Base-by-base conservation (phyloP, 1,284 basidiomycete genomes). In the Rhizopogon parksii region DNA sequence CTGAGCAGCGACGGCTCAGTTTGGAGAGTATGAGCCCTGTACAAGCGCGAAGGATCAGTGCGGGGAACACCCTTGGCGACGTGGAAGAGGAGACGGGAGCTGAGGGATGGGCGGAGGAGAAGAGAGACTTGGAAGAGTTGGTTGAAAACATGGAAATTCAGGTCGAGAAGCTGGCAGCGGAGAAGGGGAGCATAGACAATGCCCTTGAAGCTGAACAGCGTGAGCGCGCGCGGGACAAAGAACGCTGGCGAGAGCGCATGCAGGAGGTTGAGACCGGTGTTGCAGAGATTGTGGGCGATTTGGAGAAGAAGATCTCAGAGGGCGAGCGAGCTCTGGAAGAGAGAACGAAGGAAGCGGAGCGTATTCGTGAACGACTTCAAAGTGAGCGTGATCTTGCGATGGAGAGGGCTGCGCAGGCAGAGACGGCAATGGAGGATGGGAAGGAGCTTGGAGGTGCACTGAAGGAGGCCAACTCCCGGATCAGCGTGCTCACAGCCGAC, bases 221-320 rank as follows among this genome's bases (percentile, higher is more conserved):
- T n/a, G 82, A 77, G 48, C 72, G 85, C 15, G 65, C 71, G 6
- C 70, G 71, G 46, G 85, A 88, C 60, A 83, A 81, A 55, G 80
- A 82, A 34, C 68, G 77, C 38, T 89, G 82, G 81, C 78, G 76
- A 56, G 77, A 76, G 48, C 72, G 82, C 47, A 85, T 88, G 80
- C 59, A 58, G 6, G 85, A 88, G 53, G 80, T 87, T 12, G 81
- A 88, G 63, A 70, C 70, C 46, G 83, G 83, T 6, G 84, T 88
- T 19, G 76, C 78, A 37, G 75, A 67, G 4, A 83, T 89, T 51
- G 72, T 89, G 24, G 67, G 69, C n/a, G 79, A 81, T 47, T 65
- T 89, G 49, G 85, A 88, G 64, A 60, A 64, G 55, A 80, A 77
- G 54, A 59, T 80, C 3, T 70, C 71, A 42, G 71, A 70, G 32